Evolutionary conservation across 2,329 filamentous ascomycete species (phyloP), one percentile per base, ranked within the genome.

Genomic region (Colletotrichum incanum): DNA sequence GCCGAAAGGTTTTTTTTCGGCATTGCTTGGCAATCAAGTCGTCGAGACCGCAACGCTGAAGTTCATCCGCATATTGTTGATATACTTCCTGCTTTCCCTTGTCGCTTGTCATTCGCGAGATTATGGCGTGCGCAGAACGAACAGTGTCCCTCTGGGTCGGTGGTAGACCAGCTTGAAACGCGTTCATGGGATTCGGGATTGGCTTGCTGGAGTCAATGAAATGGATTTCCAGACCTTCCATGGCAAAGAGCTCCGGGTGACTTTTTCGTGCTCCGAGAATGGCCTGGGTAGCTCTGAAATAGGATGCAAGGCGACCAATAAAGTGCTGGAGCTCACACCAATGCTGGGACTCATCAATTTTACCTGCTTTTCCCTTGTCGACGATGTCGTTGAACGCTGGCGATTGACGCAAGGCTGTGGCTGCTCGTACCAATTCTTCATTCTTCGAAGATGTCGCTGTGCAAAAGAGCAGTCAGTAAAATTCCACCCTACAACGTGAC

Each of bases 201-300:
- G 61, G n/a, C 0, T 8, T 37, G 12, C 75, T 80, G 0, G 82
- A 83, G 0, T 73, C 52, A 0, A 84, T 49, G 1, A 72, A 62
- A 0, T 71, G 66, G 14, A 84, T 76, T 6, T 76, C 54, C 1
- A 61, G 16, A 7, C 7, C 18, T 5, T 71, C 56, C 28, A 80
- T 74, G 7, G 79, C 76, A 18, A 83, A 84, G 1, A 84, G 74
- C 14, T 75, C 74, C 0, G 78, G 78, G 76, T 79, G 82, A 7
- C 72, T 59, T 0, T 31, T 16, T 23, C 76, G 75, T 0, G 78
- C 75, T 2, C 72, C 55, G 8, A 78, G 67, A 3, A 82, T 75
- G 1, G 59, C 70, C 7, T 74, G 43, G 0, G 76, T 73, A 0
- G 74, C 74, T 14, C 58, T 56, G 3, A 74, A 45, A 50, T 80